A percentile compares a stretch with the other conserved stretches of the same genome.
Conservation (phyloP, 495 filamentous ascomycete genomes). For the Trichoderma asperelloides region DNA sequence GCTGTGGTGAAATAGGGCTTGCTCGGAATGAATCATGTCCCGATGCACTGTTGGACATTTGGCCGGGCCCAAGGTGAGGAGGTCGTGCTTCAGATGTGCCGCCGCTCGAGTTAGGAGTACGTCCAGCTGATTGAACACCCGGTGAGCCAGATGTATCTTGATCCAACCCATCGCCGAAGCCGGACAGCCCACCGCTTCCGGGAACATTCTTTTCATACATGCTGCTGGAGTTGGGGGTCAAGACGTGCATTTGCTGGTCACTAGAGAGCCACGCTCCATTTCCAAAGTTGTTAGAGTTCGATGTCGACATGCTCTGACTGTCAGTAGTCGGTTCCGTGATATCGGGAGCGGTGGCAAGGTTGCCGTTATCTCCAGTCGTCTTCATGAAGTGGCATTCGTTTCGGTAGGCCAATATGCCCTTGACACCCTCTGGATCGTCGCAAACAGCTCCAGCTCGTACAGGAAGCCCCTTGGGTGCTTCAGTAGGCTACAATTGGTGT, state of each 20-base stretch:
- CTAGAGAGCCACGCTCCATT: slow-evolving; percentile 23
- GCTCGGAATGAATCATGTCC: slow-evolving; percentile 37
- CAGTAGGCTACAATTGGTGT: not conserved
- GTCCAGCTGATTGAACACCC: slow-evolving; percentile 32
- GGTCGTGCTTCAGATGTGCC: slow-evolving; percentile 33
- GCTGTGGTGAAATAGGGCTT: slow-evolving; percentile 33
- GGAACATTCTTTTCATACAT: not conserved
- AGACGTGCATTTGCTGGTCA: slow-evolving; percentile 20
- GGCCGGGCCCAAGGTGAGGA: slow-evolving; percentile 19
- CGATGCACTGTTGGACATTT: slow-evolving; percentile 16
- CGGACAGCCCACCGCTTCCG: slow-evolving; percentile 12
- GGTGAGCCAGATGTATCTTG: slow-evolving; percentile 25
- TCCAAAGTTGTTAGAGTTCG: slow-evolving; percentile 17
- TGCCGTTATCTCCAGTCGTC: slow-evolving; percentile 21
- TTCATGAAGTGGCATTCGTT: slow-evolving; percentile 29
- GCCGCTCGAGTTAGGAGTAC: slow-evolving; percentile 43
- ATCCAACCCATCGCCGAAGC: not conserved
- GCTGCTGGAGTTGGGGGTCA: not conserved
- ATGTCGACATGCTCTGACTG: slow-evolving; percentile 13
- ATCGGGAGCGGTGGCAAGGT: slow-evolving; percentile 21
- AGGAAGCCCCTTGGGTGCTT: not conserved
- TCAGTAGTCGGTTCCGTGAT: slow-evolving; percentile 21
- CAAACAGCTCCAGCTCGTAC: slow-evolving; percentile 10
- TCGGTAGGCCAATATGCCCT: slow-evolving; percentile 20
- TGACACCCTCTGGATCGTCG: slow-evolving; percentile 11